Conservation (phyloP, 73 alveolate species). For the Tetrahymena malaccensis region DNA sequence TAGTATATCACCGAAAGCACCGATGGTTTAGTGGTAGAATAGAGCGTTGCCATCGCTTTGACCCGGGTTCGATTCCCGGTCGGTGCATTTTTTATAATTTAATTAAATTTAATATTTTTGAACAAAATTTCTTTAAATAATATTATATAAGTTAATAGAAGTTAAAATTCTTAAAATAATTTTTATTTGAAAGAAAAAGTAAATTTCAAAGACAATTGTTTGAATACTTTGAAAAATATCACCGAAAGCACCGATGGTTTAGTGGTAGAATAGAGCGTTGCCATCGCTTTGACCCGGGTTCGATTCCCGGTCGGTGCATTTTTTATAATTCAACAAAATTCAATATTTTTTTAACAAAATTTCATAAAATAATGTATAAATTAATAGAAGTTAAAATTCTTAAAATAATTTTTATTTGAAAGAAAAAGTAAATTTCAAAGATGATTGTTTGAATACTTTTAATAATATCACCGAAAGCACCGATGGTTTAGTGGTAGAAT, state of each 20-base stretch:
- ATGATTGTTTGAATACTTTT: neutral
- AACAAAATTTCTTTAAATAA: no score
- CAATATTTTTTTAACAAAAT: no score
- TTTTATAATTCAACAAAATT: no score
- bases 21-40: neutral
- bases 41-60: neutral
- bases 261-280: neutral
- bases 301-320: neutral
- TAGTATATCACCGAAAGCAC: neutral
- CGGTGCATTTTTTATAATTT: neutral
- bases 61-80: neutral
- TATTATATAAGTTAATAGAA: no score
- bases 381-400: no score
- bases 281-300: neutral
- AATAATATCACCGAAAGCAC: neutral
- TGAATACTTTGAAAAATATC: neutral
- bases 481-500: neutral
- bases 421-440: neutral
- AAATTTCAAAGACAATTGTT: neutral
- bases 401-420: no score
- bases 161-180: no score
- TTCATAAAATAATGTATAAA: no score
- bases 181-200: no score
- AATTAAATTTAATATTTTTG: no score
- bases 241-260: neutral